A percentile compares a stretch with the other conserved stretches of the same genome.
Conservation (phyloP, 2,329 filamentous ascomycete genomes). For the Ophiostoma sp. region DNA sequence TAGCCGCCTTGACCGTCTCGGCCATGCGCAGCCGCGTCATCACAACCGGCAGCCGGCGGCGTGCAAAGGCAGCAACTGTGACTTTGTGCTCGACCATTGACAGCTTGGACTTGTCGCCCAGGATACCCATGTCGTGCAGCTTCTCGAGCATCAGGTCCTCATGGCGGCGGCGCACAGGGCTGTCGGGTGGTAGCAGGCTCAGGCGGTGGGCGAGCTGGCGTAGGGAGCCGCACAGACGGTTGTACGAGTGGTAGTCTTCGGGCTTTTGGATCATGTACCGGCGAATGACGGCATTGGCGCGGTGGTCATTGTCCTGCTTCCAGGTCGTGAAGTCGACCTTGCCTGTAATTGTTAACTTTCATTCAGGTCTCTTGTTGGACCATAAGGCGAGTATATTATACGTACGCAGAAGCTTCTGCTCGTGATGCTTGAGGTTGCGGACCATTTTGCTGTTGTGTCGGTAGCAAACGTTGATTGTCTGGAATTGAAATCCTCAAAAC, state of each 20-base stretch:
- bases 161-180: conserved; percentile 71
- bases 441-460: conserved; percentile 58
- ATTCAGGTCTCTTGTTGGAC: not conserved
- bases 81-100: conserved; percentile 81
- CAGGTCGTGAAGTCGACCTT: conserved; percentile 89
- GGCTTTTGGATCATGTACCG: conserved; percentile 90
- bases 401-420: conserved; percentile 73
- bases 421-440: conserved; percentile 92
- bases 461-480: conserved; percentile 3
- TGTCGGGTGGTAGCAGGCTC: conserved; percentile 73
- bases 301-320: conserved; percentile 81
- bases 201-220: conserved; percentile 86
- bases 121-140: conserved; percentile 84
- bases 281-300: conserved; percentile 69
- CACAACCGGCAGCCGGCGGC: conserved; percentile 76
- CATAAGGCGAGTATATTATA: not conserved
- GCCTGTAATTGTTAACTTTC: conserved; percentile 17
- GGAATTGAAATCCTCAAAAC: not conserved
- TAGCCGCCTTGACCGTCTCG: conserved; percentile 77
- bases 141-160: conserved; percentile 87
- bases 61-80: conserved; percentile 82
- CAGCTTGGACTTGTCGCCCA: conserved; percentile 69
- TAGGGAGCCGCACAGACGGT: conserved; percentile 68
- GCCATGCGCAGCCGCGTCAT: conserved; percentile 88
- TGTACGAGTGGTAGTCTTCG: conserved; percentile 70